Conservation (phyloP, 2,329 filamentous ascomycete species). For the Beauveria varroae region DNA sequence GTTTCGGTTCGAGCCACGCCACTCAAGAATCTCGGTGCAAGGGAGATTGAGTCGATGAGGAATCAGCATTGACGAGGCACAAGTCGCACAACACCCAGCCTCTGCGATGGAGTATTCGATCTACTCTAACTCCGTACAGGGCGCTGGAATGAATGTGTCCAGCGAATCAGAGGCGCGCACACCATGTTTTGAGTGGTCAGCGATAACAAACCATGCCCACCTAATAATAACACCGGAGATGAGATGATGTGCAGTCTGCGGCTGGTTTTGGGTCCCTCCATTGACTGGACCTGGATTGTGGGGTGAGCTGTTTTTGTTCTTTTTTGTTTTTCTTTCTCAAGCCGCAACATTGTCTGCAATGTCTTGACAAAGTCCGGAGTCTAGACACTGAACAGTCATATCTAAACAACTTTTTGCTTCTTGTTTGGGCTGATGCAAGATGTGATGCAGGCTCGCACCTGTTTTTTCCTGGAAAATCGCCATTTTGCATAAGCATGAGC, state of each 20-base stretch:
- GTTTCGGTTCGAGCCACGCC: not conserved
- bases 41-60: not conserved
- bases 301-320: no score
- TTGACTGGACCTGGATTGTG: not conserved
- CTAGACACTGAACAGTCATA: no score
- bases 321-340: not conserved
- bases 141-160: not conserved
- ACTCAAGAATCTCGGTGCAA: not conserved
- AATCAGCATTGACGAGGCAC: no score
- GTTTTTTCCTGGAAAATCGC: not conserved
- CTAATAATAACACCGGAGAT: not conserved
- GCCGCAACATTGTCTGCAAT: not conserved
- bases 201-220: not conserved
- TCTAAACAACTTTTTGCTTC: not conserved
- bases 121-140: not conserved
- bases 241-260: constrained; percentile 2
- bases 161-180: not conserved
- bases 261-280: not conserved
- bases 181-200: no score
- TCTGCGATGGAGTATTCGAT: not conserved
- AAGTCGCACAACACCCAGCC: no score
- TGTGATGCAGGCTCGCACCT: not conserved
- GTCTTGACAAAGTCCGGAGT: not conserved
- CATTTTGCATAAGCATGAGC: not conserved
- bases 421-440: not conserved